Base-by-base conservation (phyloP, 2,329 filamentous ascomycete genomes). In the Aspergillus sp. region DNA sequence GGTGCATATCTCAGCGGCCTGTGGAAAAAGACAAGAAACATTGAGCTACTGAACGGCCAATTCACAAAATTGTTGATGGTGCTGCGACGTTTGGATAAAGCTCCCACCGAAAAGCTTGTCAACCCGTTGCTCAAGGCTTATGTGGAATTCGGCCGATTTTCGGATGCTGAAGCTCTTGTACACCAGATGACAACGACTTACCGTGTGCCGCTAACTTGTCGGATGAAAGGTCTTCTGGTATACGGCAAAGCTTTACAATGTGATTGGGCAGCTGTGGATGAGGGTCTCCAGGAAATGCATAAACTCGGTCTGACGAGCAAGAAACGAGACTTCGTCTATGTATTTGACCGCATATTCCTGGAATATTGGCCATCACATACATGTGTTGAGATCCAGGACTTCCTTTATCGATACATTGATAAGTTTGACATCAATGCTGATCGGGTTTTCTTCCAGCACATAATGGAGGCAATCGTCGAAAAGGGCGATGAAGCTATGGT, bases 281-380 rank as follows among this genome's bases (percentile, higher is more conserved):
- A 58, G n/a, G 72, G 69, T n/a, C 58, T 79, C 48, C 58, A 70
- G 43, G 69, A 72, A 45, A 74, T 79, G 66, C 71, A 76, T 46
- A 61, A 67, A 8, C 66, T 70, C 7, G 68, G 68, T 5, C 57
- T 74, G 33, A 72, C 73, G 12, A 61, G 58, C 6, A 62, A 64
- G 15, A 63, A 66, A 53, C 60, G 53, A 6, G 66, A 70, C 47
- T 77, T 77, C 44, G 50, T 63, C 2, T 64, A 65, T 5, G 64
- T 69, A 21, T 77, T 77, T 48, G 73, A 77, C 54, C 73, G 73
- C 23, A 68, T 77, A 44, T 76, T 77, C 44, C 61, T 77, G 37
- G 75, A 77, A 60, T 77, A 71, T 50, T 77, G 73, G 67, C 66
- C 73, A 6, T 67, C 66, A 23, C 73, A 77, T 56, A 65, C 72